A percentile compares a stretch with the other conserved stretches of the same genome.
These are phyloP conservation scores for Colletotrichum orchidophilum DNA, from an alignment of 2,329 filamentous ascomycete genomes.

Conservation along the genomic window DNA sequence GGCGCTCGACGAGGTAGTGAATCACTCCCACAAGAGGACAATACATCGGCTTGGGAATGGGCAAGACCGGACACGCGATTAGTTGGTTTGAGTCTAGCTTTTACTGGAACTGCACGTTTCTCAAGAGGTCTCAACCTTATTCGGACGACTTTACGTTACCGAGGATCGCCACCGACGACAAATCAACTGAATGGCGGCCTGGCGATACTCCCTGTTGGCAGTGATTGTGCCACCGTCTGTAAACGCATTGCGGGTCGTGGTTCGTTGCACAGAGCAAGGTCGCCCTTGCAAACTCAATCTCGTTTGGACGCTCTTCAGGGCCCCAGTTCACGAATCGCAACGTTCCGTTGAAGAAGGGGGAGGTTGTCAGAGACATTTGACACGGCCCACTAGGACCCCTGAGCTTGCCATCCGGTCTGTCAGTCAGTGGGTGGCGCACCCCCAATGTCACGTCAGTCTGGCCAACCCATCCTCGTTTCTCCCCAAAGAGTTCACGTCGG, in stretches of 20 bases:
- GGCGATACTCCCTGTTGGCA: neutral
- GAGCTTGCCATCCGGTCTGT: conserved; percentile 18
- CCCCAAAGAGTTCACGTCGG: conserved; percentile 5
- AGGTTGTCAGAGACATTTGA: conserved; percentile 4
- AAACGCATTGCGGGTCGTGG: neutral
- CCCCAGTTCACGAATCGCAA: conserved; percentile 28
- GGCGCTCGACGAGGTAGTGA: too few relatives aligned
- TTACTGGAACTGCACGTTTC: neutral
- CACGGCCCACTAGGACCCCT: conserved; percentile 16
- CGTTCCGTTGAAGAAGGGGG: conserved; percentile 23
- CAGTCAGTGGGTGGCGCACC: conserved; percentile 6
- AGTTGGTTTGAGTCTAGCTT: neutral
- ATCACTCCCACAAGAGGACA: neutral
- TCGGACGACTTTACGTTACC: conserved; percentile 14
- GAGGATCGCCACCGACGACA: neutral
- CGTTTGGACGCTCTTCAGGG: conserved; percentile 18
- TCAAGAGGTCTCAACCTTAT: conserved; percentile 25
- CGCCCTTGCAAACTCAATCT: conserved; percentile 34
- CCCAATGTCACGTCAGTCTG: conserved; percentile 31
- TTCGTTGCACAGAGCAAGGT: conserved; percentile 17
- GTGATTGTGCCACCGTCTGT: neutral
- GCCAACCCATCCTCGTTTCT: conserved; percentile 1
- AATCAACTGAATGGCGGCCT: neutral
- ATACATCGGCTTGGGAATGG: neutral
- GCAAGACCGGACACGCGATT: too few relatives aligned